Conservation (phyloP, 2,329 filamentous ascomycete genomes). For the Fusarium sp. region DNA sequence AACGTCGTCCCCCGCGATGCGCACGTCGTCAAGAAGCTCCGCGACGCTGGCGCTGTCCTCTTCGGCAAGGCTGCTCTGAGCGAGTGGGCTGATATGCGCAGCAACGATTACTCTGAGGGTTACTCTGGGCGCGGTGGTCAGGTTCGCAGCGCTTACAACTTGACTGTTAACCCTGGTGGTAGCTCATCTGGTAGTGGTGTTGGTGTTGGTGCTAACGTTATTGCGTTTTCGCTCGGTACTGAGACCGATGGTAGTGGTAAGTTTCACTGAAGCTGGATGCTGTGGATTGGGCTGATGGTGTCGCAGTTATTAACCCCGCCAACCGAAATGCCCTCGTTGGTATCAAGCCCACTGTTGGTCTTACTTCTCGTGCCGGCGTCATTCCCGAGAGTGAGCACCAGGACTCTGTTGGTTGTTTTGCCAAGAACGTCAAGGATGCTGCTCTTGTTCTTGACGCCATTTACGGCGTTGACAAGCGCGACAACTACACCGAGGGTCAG, state of each 20-base stretch:
- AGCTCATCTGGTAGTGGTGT: slow-evolving; percentile 73
- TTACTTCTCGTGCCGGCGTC: slow-evolving; percentile 71
- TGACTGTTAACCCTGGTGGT: slow-evolving; percentile 74
- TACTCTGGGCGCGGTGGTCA: slow-evolving; percentile 73
- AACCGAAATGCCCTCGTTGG: slow-evolving; percentile 75
- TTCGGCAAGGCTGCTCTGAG: slow-evolving; percentile 76
- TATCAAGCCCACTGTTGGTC: slow-evolving; percentile 78
- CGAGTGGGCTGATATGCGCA: slow-evolving; percentile 80
- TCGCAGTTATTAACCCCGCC: slow-evolving; percentile 73
- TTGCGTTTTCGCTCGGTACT: slow-evolving; percentile 74
- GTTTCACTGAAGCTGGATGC: slow-evolving; percentile 17
- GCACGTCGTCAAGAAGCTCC: slow-evolving; percentile 67
- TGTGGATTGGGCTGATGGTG: slow-evolving; percentile 1
- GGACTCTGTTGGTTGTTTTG: slow-evolving; percentile 75
- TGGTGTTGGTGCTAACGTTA: slow-evolving; percentile 70
- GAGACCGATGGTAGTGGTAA: slow-evolving; percentile 75
- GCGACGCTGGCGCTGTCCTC: slow-evolving; percentile 72
- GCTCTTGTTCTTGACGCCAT: slow-evolving; percentile 73
- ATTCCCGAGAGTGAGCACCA: slow-evolving; percentile 74
- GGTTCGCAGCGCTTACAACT: slow-evolving; percentile 72
- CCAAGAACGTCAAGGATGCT: slow-evolving; percentile 74
- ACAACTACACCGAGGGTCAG: slow-evolving; percentile 73
- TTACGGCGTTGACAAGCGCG: slow-evolving; percentile 68
- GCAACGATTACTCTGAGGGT: slow-evolving; percentile 73
- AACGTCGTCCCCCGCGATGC: slow-evolving; percentile 75